phyloP scores from a whole-genome alignment of 441 rosid genomes.

The Pelargonium myrrhifolium region DNA sequence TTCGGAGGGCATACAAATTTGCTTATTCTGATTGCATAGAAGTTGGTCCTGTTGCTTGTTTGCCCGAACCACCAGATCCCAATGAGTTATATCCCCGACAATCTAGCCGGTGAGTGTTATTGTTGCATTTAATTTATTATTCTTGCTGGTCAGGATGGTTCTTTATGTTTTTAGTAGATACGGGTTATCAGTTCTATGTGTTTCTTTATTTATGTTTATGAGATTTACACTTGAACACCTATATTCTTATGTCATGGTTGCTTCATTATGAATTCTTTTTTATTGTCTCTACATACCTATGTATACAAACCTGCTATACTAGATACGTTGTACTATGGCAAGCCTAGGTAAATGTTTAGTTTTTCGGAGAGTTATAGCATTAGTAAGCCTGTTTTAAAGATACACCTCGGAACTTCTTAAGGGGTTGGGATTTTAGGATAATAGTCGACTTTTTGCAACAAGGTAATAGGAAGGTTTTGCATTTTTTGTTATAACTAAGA shows the following conservation, averaged over 20 bases:
- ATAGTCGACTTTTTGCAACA: no score
- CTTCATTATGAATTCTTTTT: not conserved
- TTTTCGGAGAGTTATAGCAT: no score
- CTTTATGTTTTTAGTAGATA: constrained; percentile 3
- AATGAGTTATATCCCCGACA: constrained; percentile 92
- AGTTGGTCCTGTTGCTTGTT: constrained; percentile 85
- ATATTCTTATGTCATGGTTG: not conserved
- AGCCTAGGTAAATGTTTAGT: no score
- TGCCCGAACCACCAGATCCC: constrained; percentile 96
- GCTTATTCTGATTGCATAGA: constrained; percentile 97
- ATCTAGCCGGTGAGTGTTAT: constrained; percentile 65
- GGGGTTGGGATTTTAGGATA: no score
- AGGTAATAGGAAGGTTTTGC: no score
- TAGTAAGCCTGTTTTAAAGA: no score
- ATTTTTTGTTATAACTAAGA: no score
- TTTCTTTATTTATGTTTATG: not conserved
- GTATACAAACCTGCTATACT: no score
- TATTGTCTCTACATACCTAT: no score
- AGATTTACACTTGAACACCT: not conserved
- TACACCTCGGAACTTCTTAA: no score
- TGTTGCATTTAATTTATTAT: constrained; percentile 16
- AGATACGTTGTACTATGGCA: no score
- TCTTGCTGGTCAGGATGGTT: constrained; percentile 9
- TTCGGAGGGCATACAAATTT: constrained; percentile 92
- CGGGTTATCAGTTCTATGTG: not conserved